Base-by-base conservation (phyloP, 306 rosid species). In the Gastrolobium villosum region DNA sequence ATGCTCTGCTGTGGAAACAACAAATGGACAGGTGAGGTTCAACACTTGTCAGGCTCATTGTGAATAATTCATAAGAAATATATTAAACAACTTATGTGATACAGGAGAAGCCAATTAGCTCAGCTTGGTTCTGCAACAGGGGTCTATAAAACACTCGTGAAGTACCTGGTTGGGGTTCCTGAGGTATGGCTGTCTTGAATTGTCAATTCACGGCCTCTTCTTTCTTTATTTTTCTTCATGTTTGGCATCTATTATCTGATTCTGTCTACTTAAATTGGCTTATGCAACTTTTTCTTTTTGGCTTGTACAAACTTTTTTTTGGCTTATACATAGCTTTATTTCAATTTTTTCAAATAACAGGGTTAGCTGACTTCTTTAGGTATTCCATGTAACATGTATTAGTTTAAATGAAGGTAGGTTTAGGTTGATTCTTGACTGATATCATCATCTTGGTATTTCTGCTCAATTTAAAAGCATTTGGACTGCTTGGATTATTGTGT, bases 71-170 rank as follows among this genome's bases (percentile, higher is more conserved):
- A 78, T 66, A 62, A 66, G 53, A 72, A 26, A 67, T 88, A 31
- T 81, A 54, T 41, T 68, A 39, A 79, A 15, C 82, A 44, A 79
- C 43, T 44, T 44, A 49, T 5, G 64, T 15, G 35, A 83, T 57
- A 31, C 84, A 95, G 99, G 96, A 95, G 99, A 86, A 87, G 85
- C 70, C 92, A 88, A 78, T 89, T 95, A 67, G 97, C 97, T 44
- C 99, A 87, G 85, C 97, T 95, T 81, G 98, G 99, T 80, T 95
- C 98, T 54, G 99, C 99, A 34, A 88, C 98, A 11, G 99, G 98
- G 56, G 99, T 95, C 86, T 95, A 91, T 89, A 95, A 95, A 88
- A 93, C 99, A 64, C 98, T 95, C 2, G 98, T 95, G 79, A 92
- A 92, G 88, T 95, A 91, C 84, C 78, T 95, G 79, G 99, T 95